phyloP scores from a whole-genome alignment of 257 asterid genomes.

The Linaria vulgaris region DNA sequence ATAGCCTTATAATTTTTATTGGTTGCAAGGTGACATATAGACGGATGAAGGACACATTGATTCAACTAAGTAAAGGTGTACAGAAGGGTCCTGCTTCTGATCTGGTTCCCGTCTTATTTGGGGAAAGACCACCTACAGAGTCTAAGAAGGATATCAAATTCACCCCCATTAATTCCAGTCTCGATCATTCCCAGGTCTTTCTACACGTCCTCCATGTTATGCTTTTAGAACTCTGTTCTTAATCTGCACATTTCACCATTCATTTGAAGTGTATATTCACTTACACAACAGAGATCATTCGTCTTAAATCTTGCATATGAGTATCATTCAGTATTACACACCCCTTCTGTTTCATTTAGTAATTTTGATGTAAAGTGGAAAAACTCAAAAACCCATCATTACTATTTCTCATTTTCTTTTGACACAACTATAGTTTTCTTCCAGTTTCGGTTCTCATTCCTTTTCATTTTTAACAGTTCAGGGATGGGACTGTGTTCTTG shows the following conservation, averaged over 20 bases:
- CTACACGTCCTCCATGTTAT: constrained; percentile 13
- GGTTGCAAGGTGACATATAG: constrained; percentile 78
- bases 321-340: not conserved
- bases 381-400: constrained; percentile 5
- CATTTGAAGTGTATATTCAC: constrained; percentile 4
- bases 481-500: not conserved
- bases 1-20: constrained; percentile 20
- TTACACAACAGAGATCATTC: not conserved
- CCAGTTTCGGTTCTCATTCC: not conserved
- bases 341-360: too few relatives aligned
- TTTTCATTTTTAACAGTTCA: not conserved
- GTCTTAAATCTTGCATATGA: not conserved
- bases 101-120: constrained; percentile 90
- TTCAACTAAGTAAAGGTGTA: constrained; percentile 90
- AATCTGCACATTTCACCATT: not conserved
- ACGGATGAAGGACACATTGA: constrained; percentile 85
- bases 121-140: constrained; percentile 69
- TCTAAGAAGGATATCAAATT: constrained; percentile 71
- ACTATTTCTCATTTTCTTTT: not conserved
- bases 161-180: constrained; percentile 63
- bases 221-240: constrained; percentile 9
- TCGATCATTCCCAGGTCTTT: constrained; percentile 89
- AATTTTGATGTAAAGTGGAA: not conserved
- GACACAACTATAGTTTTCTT: not conserved
- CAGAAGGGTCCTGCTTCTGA: constrained; percentile 88